Conservation (phyloP, 2,329 filamentous ascomycete species). For the Tympanopsis confertula region DNA sequence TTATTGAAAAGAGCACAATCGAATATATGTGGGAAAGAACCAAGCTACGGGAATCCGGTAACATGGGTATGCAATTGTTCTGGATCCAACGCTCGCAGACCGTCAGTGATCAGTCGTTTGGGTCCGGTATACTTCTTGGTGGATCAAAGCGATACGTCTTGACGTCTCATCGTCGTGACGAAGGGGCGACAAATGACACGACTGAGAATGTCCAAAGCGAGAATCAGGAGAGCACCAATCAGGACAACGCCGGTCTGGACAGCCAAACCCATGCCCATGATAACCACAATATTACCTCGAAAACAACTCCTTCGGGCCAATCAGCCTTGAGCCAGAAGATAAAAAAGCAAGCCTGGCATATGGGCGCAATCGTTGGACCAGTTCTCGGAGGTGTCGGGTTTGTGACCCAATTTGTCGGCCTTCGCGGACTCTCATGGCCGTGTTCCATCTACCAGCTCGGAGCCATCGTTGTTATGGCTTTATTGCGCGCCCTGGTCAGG, state of each 20-base stretch:
- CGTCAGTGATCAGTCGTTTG: conserved; percentile 10
- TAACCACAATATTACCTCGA: too few species aligned
- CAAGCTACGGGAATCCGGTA: background rate
- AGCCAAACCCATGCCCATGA: too few species aligned
- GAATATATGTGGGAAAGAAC: conserved; percentile 1
- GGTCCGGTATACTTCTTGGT: conserved; percentile 6
- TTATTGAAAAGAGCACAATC: conserved; percentile 5
- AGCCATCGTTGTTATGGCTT: conserved; percentile 2
- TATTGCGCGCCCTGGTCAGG: conserved; percentile 1
- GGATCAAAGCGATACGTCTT: conserved; percentile 2
- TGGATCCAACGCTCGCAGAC: conserved; percentile 9
- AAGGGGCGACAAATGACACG: background rate
- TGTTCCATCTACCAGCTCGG: conserved; percentile 2
- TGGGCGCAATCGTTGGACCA: background rate
- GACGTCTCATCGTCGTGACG: conserved; percentile 2
- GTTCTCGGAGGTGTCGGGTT: conserved; percentile 1
- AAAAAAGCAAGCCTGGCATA: background rate
- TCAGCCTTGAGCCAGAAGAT: background rate
- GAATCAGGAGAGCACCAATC: too few species aligned
- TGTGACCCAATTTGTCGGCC: conserved; percentile 2
- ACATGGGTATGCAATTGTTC: conserved; percentile 1
- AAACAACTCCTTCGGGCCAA: too few species aligned
- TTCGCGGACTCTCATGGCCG: conserved; percentile 2
- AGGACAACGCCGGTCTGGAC: too few species aligned
- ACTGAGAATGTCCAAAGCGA: too few species aligned